phyloP scores from a whole-genome alignment of 345 rosid species.

The Eucalyptus guilfoylei region DNA sequence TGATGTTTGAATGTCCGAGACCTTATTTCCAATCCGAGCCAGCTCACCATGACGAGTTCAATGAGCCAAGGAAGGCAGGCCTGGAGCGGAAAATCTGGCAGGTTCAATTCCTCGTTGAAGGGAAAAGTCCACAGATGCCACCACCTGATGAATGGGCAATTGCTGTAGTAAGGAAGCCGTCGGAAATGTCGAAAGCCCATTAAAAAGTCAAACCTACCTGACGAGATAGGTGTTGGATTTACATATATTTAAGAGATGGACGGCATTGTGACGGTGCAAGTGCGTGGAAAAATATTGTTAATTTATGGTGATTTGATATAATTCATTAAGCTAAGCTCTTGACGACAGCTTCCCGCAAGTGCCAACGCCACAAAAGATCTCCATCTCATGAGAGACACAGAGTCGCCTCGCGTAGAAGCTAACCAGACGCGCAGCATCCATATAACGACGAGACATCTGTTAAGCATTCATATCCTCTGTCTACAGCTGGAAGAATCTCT shows the following conservation, averaged over 20 bases:
- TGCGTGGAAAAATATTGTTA: neutral
- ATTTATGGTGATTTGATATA: neutral
- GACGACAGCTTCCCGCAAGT: neutral
- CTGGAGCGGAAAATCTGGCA: neutral
- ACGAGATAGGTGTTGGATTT: neutral
- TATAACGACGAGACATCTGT: neutral
- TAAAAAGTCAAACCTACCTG: neutral
- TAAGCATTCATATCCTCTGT: neutral
- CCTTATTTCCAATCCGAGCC: neutral
- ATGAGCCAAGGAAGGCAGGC: neutral
- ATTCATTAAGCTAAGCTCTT: neutral
- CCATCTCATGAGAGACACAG: neutral
- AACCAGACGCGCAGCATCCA: neutral
- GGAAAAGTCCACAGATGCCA: neutral
- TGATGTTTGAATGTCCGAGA: neutral
- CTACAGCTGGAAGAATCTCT: neutral
- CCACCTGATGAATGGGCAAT: neutral
- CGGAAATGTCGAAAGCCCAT: neutral
- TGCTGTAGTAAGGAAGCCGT: neutral
- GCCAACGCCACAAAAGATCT: neutral
- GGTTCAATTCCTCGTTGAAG: neutral
- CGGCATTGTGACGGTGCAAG: neutral
- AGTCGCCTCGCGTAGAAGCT: neutral
- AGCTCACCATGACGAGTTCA: neutral
- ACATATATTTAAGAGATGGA: neutral